Evolutionary conservation across 352 stramenopile species (phyloP).

Genomic region (Stramenopiles sp.): DNA sequence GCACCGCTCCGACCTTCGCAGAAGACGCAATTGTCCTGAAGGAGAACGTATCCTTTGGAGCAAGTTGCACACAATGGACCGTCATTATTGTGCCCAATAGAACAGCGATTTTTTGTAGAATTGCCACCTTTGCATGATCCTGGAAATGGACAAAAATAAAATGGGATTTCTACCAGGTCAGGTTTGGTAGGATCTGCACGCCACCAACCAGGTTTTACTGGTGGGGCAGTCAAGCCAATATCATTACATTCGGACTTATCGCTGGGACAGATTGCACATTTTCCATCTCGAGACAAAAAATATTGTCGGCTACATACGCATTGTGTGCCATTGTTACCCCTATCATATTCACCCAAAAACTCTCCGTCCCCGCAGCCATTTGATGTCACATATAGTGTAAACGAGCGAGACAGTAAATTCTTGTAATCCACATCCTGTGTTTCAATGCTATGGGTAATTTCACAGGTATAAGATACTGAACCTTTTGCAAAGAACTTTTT

Average conservation of each 20-base stretch:
- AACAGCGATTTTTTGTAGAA: not conserved
- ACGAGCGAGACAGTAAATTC: not conserved
- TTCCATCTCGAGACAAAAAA: no score
- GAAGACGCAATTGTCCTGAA: not conserved
- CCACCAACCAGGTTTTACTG: not conserved
- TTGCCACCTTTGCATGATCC: not conserved
- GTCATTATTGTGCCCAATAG: not conserved
- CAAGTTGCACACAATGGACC: not conserved
- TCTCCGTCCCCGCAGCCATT: not conserved
- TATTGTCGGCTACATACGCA: not conserved
- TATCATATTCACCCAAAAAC: not conserved
- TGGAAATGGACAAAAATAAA: not conserved
- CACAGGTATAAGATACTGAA: not conserved
- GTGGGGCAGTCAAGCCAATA: not conserved
- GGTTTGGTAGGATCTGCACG: not conserved
- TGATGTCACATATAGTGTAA: not conserved
- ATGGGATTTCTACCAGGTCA: not conserved
- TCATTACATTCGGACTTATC: no score
- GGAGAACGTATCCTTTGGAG: not conserved
- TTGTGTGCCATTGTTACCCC: not conserved
- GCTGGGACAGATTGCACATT: no score
- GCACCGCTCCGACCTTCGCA: not conserved
- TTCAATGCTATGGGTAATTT: not conserved
- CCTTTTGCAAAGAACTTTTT: not conserved
- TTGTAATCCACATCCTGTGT: not conserved